Evolutionary conservation across 768 basidiomycete genomes (phyloP).

Genomic region (Kwoniella dendrophila): DNA sequence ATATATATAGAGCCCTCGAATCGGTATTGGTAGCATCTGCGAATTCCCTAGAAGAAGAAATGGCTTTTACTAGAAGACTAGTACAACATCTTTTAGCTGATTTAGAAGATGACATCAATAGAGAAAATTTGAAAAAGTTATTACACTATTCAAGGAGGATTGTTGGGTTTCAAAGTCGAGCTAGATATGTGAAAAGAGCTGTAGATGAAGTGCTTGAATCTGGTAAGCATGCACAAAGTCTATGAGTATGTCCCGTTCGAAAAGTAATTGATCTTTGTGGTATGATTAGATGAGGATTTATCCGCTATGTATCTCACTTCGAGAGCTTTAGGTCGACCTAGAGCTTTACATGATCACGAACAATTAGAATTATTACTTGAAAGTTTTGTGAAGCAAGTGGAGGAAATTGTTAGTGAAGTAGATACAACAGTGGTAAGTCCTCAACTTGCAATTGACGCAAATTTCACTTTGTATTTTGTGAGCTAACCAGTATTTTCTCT

Average conservation of each 20-base stretch:
- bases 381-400: slow-evolving; percentile 92
- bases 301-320: slow-evolving; percentile 94
- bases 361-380: slow-evolving; percentile 92
- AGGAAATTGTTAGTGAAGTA: slow-evolving; percentile 92
- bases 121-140: slow-evolving; percentile 87
- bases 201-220: slow-evolving; percentile 89
- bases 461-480: neutral
- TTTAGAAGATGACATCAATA: slow-evolving; percentile 91
- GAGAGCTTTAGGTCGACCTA: slow-evolving; percentile 67
- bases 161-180: slow-evolving; percentile 85
- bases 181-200: slow-evolving; percentile 84
- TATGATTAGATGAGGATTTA: slow-evolving; percentile 78
- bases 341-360: slow-evolving; percentile 78
- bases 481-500: neutral
- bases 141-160: slow-evolving; percentile 89
- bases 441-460: neutral
- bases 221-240: slow-evolving; percentile 60
- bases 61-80: slow-evolving; percentile 86
- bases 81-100: slow-evolving; percentile 88
- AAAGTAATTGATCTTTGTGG: neutral
- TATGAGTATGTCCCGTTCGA: neutral
- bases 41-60: slow-evolving; percentile 91
- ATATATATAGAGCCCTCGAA: slow-evolving; percentile 73
- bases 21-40: slow-evolving; percentile 88
- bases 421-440: slow-evolving; percentile 74